Percentiles rank a stretch among this genome's conserved stretches.
These are phyloP conservation scores for Millerago galiae DNA, from an alignment of 805 yeast species.

Conservation along the genomic window DNA sequence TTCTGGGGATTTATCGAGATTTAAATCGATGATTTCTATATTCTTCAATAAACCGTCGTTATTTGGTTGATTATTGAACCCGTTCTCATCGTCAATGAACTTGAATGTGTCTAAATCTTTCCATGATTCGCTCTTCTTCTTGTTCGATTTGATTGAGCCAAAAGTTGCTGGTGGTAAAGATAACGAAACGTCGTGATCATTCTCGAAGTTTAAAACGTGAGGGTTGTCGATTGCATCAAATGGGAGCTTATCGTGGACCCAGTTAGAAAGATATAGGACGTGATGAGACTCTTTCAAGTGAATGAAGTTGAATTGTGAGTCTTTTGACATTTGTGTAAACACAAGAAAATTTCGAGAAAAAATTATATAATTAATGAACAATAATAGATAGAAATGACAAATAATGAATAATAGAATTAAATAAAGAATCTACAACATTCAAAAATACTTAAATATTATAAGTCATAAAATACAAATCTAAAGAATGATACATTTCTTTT, in stretches of 20 bases:
- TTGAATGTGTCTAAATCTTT: slow-evolving; percentile 23
- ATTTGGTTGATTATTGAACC: slow-evolving; percentile 3
- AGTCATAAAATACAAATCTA: slow-evolving; percentile 1
- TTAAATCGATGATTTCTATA: slow-evolving; percentile 9
- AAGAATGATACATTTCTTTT: slow-evolving; percentile 73
- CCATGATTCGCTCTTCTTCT: slow-evolving; percentile 19
- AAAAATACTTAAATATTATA: too few relatives aligned
- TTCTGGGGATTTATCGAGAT: slow-evolving; percentile 2
- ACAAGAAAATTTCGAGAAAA: too few relatives aligned
- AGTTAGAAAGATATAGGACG: slow-evolving; percentile 27
- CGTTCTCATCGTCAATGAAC: slow-evolving; percentile 19
- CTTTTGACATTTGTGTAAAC: slow-evolving; percentile 1
- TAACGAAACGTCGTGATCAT: slow-evolving; percentile 10
- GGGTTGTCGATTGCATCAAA: slow-evolving; percentile 22
- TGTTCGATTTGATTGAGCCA: slow-evolving; percentile 19
- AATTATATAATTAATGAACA: too few relatives aligned
- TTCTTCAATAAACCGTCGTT: slow-evolving; percentile 12
- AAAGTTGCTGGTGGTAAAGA: slow-evolving; percentile 16
- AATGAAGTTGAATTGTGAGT: slow-evolving; percentile 9
- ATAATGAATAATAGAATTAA: too few relatives aligned
- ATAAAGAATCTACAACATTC: too few relatives aligned
- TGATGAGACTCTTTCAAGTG: slow-evolving; percentile 24
- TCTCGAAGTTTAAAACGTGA: slow-evolving; percentile 7
- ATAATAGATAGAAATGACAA: too few relatives aligned
- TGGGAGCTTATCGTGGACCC: slow-evolving; percentile 25